Percentiles rank a stretch among this genome's conserved stretches.
phyloP scores from a whole-genome alignment of 352 stramenopile species.

The Phytophthora macrochlamydospora region DNA sequence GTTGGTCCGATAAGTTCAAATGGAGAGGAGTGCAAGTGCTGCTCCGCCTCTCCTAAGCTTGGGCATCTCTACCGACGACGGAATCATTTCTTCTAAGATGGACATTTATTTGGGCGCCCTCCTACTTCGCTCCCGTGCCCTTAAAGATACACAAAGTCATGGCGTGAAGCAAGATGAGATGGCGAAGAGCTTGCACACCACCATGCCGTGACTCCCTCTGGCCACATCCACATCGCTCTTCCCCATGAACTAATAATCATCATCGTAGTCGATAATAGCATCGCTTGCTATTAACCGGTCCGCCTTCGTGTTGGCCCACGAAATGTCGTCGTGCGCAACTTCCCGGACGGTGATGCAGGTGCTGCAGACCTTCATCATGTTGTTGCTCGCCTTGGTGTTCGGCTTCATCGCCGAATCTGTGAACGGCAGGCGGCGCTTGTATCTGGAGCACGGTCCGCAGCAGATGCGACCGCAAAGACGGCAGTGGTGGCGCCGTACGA shows the following conservation, averaged over 20 bases:
- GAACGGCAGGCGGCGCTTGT: conserved; percentile 74
- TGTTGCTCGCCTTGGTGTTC: conserved; percentile 43
- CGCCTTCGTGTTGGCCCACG: conserved; percentile 49
- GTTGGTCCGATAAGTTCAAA: not conserved
- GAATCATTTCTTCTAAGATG: not conserved
- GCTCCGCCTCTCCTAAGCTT: too few relatives aligned
- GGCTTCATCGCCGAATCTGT: conserved; percentile 45
- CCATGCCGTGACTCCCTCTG: too few relatives aligned
- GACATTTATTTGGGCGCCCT: not conserved
- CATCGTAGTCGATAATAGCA: conserved; percentile 48
- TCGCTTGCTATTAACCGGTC: conserved; percentile 65
- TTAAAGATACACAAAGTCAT: conserved; percentile 30
- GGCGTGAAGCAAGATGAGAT: conserved; percentile 11
- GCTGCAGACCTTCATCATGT: conserved; percentile 72
- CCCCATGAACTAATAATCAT: conserved; percentile 51
- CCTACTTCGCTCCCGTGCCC: conserved; percentile 12
- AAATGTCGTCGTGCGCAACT: conserved; percentile 55
- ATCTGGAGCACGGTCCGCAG: conserved; percentile 79
- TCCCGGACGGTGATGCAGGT: conserved; percentile 74
- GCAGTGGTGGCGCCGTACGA: conserved; percentile 83
- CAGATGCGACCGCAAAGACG: conserved; percentile 84
- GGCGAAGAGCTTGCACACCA: conserved; percentile 1
- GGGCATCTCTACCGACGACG: too few relatives aligned
- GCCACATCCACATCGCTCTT: not conserved
- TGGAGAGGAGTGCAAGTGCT: too few relatives aligned